Conservation (phyloP, 2,329 filamentous ascomycete species). For the Ascochyta pisi region DNA sequence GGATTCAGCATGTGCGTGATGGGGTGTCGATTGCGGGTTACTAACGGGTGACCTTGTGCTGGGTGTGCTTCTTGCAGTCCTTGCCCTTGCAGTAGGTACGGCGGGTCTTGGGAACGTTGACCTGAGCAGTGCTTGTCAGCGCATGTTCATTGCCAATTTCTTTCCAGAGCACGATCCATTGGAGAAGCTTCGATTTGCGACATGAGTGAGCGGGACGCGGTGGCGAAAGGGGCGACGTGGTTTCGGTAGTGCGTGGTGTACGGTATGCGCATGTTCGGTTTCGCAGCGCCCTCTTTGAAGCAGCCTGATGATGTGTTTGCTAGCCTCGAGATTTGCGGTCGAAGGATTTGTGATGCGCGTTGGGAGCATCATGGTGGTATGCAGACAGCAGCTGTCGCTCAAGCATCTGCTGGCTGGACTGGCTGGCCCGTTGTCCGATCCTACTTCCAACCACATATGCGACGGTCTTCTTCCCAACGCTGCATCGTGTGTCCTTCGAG, state of each 20-base stretch:
- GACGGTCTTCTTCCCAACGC: not conserved
- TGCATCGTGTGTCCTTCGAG: not conserved
- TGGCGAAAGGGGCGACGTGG: slow-evolving; percentile 1
- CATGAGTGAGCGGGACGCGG: slow-evolving; percentile 22
- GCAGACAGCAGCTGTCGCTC: not conserved
- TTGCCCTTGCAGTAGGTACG: slow-evolving; percentile 98
- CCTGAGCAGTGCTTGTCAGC: slow-evolving; percentile 59
- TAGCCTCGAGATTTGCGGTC: not conserved
- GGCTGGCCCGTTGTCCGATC: not conserved
- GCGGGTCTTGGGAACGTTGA: slow-evolving; percentile 98
- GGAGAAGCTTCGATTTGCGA: slow-evolving; percentile 11
- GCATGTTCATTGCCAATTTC: slow-evolving; percentile 7
- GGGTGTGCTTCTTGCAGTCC: slow-evolving; percentile 72
- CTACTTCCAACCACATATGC: not conserved
- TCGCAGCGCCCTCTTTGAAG: not conserved
- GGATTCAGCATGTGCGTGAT: slow-evolving; percentile 33
- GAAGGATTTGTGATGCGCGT: not conserved
- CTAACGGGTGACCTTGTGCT: slow-evolving; percentile 48
- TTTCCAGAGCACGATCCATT: slow-evolving; percentile 16
- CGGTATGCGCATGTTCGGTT: not conserved
- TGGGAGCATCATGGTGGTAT: too few species aligned
- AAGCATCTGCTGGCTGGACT: not conserved
- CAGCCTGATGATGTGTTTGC: not conserved
- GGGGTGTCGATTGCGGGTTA: slow-evolving; percentile 15
- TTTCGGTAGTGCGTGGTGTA: not conserved